A percentile compares a stretch with the other conserved stretches of the same genome.
Evolutionary conservation across 148 eudicot genomes (phyloP).

Genomic region (Vaccinium darrowii): DNA sequence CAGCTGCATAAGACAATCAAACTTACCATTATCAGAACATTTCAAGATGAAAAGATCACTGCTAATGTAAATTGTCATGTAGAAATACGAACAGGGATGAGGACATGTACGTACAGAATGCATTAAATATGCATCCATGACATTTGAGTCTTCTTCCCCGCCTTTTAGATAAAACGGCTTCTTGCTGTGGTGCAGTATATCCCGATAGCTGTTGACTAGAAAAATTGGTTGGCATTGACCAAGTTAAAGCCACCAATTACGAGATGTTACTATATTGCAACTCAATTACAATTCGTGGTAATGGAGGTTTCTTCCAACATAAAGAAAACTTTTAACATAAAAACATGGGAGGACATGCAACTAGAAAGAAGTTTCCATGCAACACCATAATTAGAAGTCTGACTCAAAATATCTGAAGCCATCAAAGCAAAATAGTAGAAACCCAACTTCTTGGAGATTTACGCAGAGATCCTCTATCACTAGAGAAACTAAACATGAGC

Average conservation of each 20-base stretch:
- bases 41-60: not conserved
- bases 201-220: conserved; percentile 81
- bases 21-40: not conserved
- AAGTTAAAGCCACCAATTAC: conserved; percentile 2
- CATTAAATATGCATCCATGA: conserved; percentile 88
- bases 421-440: not conserved
- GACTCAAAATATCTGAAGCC: not conserved
- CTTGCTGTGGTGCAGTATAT: conserved; percentile 87
- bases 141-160: conserved; percentile 66
- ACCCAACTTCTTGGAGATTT: not conserved
- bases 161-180: conserved; percentile 86
- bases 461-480: not conserved
- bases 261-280: not conserved
- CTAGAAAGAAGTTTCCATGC: not conserved
- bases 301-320: not conserved
- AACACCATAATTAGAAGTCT: not conserved
- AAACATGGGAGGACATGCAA: not conserved
- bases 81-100: not conserved
- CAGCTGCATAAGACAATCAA: conserved; percentile 49
- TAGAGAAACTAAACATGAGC: not conserved
- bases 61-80: not conserved
- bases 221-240: not conserved
- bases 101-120: conserved; percentile 61
- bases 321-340: not conserved
- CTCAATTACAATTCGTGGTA: not conserved